Evolutionary conservation across 192 early-diverging fungal species (phyloP), one percentile per base, ranked within the genome.

Genomic region (Glomus cerebriforme): DNA sequence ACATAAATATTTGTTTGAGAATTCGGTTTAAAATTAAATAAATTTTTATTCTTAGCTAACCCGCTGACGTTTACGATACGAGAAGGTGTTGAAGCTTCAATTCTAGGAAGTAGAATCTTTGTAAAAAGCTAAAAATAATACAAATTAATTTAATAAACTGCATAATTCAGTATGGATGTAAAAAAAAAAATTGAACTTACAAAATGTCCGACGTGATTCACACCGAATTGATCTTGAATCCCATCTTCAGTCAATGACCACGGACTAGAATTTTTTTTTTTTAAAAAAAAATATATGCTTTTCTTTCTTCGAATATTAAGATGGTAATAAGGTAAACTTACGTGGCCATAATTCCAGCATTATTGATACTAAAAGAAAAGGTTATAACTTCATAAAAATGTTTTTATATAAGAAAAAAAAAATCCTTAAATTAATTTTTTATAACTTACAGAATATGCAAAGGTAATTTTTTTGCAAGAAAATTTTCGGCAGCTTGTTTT

Each of bases 31-130:
- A n/a, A n/a, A n/a, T n/a, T n/a, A n/a, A n/a, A n/a, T n/a, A 39
- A 24, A 75, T n/a, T n/a, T 54, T 29, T 26, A n/a, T n/a, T n/a
- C n/a, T n/a, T n/a, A n/a, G n/a, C n/a, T n/a, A n/a, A 77, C 75
- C 75, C 45, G 62, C 85, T 85, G n/a, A 91, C 78, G 63, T 76
- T 83, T 2, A 91, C 88, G 17, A 91, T 87, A 27, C 90, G 79
- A 12, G 90, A 83, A 43, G 81, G 78, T n/a, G 81, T 78, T 5
- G 85, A 82, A 39, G 79, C 80, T 69, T 82, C 83, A 13, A 89
- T 8, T 43, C 62, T 81, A 10, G 82, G 73, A 15, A 88, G 58
- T 7, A 90, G 80, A 19, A 81, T 54, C 47, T 78, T 78, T 15
- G 87, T 87, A 7, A 75, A 62, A 10, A 37, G 29, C 73, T 75